A percentile compares a stretch with the other conserved stretches of the same genome.
phyloP scores from a whole-genome alignment of 2,329 filamentous ascomycete genomes.

The Colletotrichum sp. region DNA sequence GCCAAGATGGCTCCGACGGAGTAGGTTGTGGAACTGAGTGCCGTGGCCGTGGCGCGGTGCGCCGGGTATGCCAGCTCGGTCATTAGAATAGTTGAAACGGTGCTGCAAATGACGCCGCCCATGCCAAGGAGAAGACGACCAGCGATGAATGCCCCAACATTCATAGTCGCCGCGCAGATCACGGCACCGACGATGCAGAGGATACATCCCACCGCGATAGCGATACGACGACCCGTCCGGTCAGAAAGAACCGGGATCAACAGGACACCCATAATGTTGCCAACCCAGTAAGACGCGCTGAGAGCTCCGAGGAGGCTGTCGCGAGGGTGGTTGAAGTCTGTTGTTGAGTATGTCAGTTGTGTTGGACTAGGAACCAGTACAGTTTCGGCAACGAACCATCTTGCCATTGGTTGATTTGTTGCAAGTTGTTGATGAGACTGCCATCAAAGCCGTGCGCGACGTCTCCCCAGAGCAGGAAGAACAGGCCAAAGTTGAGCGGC shows the following conservation, averaged over 20 bases:
- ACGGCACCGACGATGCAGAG: constrained; percentile 39
- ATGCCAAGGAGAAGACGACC: constrained; percentile 46
- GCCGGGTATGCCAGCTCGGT: constrained; percentile 20
- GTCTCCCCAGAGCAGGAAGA: constrained; percentile 36
- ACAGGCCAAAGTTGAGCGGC: constrained; percentile 26
- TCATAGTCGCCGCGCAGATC: constrained; percentile 45
- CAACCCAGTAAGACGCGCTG: constrained; percentile 44
- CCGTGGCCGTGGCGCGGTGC: constrained; percentile 30
- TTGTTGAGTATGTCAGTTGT: background rate
- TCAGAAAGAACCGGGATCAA: constrained; percentile 35
- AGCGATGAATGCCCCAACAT: constrained; percentile 47
- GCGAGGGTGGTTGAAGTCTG: constrained; percentile 34
- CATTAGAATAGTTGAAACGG: constrained; percentile 54
- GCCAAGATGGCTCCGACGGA: constrained; percentile 41
- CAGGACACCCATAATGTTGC: constrained; percentile 45
- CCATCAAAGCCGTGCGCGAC: constrained; percentile 54
- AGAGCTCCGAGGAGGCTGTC: constrained; percentile 34
- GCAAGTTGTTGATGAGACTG: constrained; percentile 54
- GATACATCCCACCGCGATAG: constrained; percentile 33
- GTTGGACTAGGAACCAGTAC: no score
- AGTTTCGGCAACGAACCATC: constrained; percentile 24
- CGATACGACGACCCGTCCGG: constrained; percentile 31
- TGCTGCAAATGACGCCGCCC: constrained; percentile 47
- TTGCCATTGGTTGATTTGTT: constrained; percentile 46
- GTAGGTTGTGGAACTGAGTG: constrained; percentile 38